Conservation (phyloP, 2,329 filamentous ascomycete species). For the Lomentospora prolificans region DNA sequence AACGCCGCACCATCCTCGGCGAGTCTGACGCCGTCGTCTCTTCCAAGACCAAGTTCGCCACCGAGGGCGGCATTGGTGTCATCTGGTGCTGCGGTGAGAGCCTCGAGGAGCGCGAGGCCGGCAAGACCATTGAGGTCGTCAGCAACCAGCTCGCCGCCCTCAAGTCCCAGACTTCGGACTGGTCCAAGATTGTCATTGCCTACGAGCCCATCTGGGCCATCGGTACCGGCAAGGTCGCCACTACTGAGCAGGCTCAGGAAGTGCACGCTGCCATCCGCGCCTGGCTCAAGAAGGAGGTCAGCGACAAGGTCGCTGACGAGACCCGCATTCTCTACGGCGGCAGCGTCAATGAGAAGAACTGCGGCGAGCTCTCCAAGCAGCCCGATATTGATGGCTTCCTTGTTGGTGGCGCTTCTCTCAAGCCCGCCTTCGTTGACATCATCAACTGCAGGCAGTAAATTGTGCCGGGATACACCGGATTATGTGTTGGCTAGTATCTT, state of each 20-base stretch:
- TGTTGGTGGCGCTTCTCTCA: slow-evolving; percentile 90
- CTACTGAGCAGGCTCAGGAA: slow-evolving; percentile 83
- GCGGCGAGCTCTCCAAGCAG: slow-evolving; percentile 83
- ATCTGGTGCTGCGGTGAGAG: slow-evolving; percentile 98
- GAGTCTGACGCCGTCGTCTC: slow-evolving; percentile 82
- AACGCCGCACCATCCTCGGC: slow-evolving; percentile 81
- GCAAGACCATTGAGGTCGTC: slow-evolving; percentile 77
- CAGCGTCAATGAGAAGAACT: slow-evolving; percentile 97
- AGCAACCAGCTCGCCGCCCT: slow-evolving; percentile 79
- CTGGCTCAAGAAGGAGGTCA: slow-evolving; percentile 75
- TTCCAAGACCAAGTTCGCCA: slow-evolving; percentile 86
- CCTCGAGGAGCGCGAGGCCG: slow-evolving; percentile 79
- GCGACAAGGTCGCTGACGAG: slow-evolving; percentile 66
- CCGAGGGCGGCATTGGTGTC: slow-evolving; percentile 77
- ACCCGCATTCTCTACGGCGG: slow-evolving; percentile 95
- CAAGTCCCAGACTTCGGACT: slow-evolving; percentile 67
- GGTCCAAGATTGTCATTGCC: slow-evolving; percentile 89
- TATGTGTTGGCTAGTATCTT: too few species aligned
- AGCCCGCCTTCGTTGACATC: slow-evolving; percentile 71
- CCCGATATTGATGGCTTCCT: slow-evolving; percentile 96
- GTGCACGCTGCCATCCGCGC: slow-evolving; percentile 84
- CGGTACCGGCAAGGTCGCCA: slow-evolving; percentile 89
- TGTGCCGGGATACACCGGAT: too few species aligned
- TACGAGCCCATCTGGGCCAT: slow-evolving; percentile 99
- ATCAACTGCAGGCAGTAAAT: slow-evolving; percentile 45